A percentile compares a stretch with the other conserved stretches of the same genome.
Conservation (phyloP, 495 filamentous ascomycete species). For the Opeltia flavorubescens region DNA sequence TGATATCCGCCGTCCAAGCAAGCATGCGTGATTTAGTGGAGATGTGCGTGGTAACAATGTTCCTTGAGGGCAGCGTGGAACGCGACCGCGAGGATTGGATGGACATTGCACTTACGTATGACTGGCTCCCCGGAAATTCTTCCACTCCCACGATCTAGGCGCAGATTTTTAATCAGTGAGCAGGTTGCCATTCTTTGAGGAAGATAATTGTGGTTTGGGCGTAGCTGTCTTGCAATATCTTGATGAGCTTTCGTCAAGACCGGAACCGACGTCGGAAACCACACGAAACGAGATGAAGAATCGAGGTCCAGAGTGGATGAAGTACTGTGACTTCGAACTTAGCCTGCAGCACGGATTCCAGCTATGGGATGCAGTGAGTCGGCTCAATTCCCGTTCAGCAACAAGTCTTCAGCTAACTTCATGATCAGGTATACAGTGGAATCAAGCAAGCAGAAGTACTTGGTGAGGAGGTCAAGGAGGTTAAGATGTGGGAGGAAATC, state of each 20-base stretch:
- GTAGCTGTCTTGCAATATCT: conserved; percentile 89
- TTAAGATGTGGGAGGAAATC: conserved; percentile 48
- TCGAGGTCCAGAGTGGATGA: conserved; percentile 59
- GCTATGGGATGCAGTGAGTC: conserved; percentile 66
- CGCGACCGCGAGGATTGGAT: conserved; percentile 56
- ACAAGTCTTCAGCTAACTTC: not conserved
- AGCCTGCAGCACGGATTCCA: conserved; percentile 71
- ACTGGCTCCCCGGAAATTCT: conserved; percentile 4
- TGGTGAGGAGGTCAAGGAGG: conserved; percentile 48
- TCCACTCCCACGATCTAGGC: not conserved
- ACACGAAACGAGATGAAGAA: conserved; percentile 44
- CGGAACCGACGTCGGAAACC: conserved; percentile 39
- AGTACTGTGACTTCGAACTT: conserved; percentile 56
- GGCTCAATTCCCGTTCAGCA: not conserved
- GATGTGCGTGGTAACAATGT: conserved; percentile 58
- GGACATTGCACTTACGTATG: conserved; percentile 59
- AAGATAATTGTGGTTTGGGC: conserved; percentile 72
- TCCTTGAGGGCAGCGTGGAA: conserved; percentile 63
- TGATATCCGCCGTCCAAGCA: conserved; percentile 64
- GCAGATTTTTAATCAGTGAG: conserved; percentile 19
- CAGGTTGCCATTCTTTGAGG: conserved; percentile 73
- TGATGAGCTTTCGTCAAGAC: conserved; percentile 56
- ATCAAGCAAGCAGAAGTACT: conserved; percentile 37
- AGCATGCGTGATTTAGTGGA: conserved; percentile 72
- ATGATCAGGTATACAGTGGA: conserved; percentile 43